These are phyloP conservation scores for Neonectria neomacrospora DNA, from an alignment of 2,329 filamentous ascomycete species.

Conservation along the genomic window DNA sequence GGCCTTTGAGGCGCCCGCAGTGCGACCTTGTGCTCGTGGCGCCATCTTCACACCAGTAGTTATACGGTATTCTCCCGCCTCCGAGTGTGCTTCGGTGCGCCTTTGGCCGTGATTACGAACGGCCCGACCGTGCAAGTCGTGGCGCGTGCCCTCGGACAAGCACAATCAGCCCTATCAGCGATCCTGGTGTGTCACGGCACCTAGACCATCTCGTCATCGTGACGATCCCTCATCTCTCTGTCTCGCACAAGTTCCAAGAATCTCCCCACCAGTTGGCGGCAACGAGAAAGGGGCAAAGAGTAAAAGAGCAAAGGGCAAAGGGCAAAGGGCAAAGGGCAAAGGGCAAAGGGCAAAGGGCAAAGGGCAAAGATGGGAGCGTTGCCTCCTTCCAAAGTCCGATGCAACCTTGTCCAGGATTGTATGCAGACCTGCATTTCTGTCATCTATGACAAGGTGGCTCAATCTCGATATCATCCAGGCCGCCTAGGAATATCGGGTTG, in stretches of 20 bases:
- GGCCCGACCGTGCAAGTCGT: neutral
- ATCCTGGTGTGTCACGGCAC: conserved; percentile 1
- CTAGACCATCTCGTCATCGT: conserved; percentile 7
- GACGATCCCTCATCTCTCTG: neutral
- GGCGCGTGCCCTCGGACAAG: neutral
- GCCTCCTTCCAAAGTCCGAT: neutral
- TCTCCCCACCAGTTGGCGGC: neutral
- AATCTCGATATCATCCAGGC: neutral
- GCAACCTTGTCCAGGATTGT: conserved; percentile 11
- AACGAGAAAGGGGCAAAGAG: no score
- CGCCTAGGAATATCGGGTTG: neutral
- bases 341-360: neutral
- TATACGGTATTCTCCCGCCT: neutral
- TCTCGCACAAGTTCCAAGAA: neutral
- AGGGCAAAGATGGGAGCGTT: neutral
- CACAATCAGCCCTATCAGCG: neutral
- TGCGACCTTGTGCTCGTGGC: neutral
- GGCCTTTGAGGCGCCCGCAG: neutral
- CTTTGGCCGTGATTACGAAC: neutral
- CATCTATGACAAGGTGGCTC: conserved; percentile 6
- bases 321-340: neutral
- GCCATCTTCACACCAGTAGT: neutral
- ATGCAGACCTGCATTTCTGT: neutral
- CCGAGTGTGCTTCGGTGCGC: neutral
- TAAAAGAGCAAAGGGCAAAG: no score